These are phyloP conservation scores for Zanthoxylum bungeanum DNA, from an alignment of 345 rosid genomes.

Conservation along the genomic window DNA sequence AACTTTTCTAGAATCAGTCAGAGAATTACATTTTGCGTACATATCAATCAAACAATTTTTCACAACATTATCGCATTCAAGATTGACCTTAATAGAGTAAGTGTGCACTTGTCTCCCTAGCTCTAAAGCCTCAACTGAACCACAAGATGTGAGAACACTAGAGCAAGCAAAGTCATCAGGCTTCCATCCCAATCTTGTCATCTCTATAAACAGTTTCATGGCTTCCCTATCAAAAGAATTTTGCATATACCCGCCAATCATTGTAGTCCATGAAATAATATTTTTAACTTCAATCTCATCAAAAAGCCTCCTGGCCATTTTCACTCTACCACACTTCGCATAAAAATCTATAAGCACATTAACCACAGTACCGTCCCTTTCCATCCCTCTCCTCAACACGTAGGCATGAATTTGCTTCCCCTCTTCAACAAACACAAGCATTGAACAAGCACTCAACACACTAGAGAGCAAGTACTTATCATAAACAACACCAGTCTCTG, in stretches of 20 bases:
- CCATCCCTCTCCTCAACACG: constrained; percentile 49
- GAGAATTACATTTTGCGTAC: constrained; percentile 62
- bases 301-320: constrained; percentile 43
- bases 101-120: constrained; percentile 69
- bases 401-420: constrained; percentile 76
- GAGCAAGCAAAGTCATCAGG: constrained; percentile 71
- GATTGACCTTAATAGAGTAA: constrained; percentile 51
- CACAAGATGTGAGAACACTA: constrained; percentile 69
- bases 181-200: constrained; percentile 40
- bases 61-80: constrained; percentile 53
- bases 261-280: constrained; percentile 68
- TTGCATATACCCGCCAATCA: constrained; percentile 72
- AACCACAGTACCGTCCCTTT: constrained; percentile 56
- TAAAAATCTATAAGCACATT: constrained; percentile 69
- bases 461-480: constrained; percentile 62
- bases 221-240: constrained; percentile 57
- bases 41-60: constrained; percentile 65
- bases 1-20: constrained; percentile 52
- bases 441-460: constrained; percentile 58
- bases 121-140: constrained; percentile 45
- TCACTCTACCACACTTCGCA: constrained; percentile 52
- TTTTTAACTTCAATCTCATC: constrained; percentile 46
- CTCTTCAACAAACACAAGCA: constrained; percentile 45
- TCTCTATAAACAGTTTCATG: constrained; percentile 41
- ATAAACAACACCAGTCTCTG: constrained; percentile 30